Base-by-base conservation (phyloP, 108 stramenopile species). In the Halocafeteria seosinensis region DNA sequence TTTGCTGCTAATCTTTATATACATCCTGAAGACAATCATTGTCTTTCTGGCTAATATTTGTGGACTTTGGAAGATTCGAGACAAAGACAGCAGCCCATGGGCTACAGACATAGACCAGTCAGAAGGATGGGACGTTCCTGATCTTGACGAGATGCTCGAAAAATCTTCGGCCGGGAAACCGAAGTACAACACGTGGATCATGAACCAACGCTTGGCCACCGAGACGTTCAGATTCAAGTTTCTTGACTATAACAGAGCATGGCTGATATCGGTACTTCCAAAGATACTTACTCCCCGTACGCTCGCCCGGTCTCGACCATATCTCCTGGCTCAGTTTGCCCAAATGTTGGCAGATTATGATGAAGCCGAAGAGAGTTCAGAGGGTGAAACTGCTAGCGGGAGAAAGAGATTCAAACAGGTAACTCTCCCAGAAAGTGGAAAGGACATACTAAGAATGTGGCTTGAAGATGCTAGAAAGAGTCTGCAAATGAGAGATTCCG, bases 161-260 rank as follows among this genome's bases (percentile, higher is more conserved):
- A 66, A 60, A 13, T 37, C 37, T 37, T 71, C 74, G 11, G 79
- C 81, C 12, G 63, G 62, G 32, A 78, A 84, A 70, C 82, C 85
- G 47, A 67, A 78, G 3, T 85, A 73, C 53, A 47, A n/a, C 42
- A 21, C 42, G 42, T 47, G 42, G 42, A 38, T 83, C 64, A 79
- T 88, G 84, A 86, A 87, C 61, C 78, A 83, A 58, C 64, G 79
- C 27, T 78, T 88, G 29, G 79, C 85, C 5, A 62, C 66, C 8
- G 85, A 87, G 47, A 78, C 82, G 21, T 88, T 88, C 69, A 78
- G 85, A n/a, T 85, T 81, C 70, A 85, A 85, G 65, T 88, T 88
- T 71, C 67, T 88, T 35, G 76, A 80, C 58, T 85, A 88, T 79
- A 87, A 88, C 47, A 64, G 85, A 25, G 68, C 78, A 2, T 88